Percentiles rank a stretch among this genome's conserved stretches.
Evolutionary conservation across 306 rosid species (phyloP).

Genomic region (Dalbergia oliveri): DNA sequence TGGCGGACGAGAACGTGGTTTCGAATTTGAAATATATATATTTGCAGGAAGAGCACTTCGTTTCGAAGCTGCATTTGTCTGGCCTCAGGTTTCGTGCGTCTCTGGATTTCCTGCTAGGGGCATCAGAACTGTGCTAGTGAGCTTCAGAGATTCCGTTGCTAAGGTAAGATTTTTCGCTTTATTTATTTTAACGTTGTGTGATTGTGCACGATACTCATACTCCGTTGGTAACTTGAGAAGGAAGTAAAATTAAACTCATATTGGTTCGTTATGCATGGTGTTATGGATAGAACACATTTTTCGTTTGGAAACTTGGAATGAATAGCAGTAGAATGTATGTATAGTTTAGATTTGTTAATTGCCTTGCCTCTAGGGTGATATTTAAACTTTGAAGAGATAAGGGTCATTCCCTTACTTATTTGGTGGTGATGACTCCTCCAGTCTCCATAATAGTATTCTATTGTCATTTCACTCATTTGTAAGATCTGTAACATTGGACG

Average conservation of each 20-base stretch:
- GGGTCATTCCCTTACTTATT: not conserved
- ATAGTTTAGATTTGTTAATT: not conserved
- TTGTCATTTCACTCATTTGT: too few species aligned
- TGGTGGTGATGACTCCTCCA: too few species aligned
- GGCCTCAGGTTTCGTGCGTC: constrained; percentile 90
- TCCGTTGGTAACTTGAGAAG: not conserved
- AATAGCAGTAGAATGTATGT: not conserved
- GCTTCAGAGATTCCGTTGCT: constrained; percentile 68
- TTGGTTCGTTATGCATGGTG: not conserved
- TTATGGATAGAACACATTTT: constrained; percentile 4
- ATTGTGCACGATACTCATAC: too few species aligned
- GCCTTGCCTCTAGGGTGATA: not conserved
- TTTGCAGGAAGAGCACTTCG: constrained; percentile 82
- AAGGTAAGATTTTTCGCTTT: constrained; percentile 61
- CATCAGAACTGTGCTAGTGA: constrained; percentile 66
- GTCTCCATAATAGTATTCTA: too few species aligned
- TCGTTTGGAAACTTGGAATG: not conserved
- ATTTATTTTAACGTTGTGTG: not conserved
- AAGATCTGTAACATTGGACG: too few species aligned
- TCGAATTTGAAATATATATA: not conserved
- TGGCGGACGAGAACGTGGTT: not conserved
- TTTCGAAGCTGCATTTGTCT: constrained; percentile 79
- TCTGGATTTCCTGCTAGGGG: constrained; percentile 84
- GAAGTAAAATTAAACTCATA: not conserved
- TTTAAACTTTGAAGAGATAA: constrained; percentile 3